phyloP scores from a whole-genome alignment of 495 filamentous ascomycete genomes.

The Penicillium psychrofluorescens region DNA sequence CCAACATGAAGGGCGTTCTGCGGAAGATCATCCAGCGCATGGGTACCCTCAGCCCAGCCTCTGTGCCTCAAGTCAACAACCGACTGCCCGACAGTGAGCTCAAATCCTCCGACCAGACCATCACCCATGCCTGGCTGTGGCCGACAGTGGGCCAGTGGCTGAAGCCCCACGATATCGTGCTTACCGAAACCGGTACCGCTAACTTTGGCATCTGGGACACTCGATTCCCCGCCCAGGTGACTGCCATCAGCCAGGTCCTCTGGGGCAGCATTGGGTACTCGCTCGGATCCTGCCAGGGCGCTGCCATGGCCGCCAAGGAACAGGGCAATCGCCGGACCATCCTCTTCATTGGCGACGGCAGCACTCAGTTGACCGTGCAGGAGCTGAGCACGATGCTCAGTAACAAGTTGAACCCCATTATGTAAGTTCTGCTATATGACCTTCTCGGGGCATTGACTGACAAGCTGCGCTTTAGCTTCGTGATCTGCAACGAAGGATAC shows the following conservation, averaged over 20 bases:
- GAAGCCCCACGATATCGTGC: slow-evolving; percentile 65
- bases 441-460: too few relatives aligned
- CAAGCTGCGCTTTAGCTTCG: slow-evolving; percentile 37
- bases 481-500: slow-evolving; percentile 51
- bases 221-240: slow-evolving; percentile 67
- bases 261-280: slow-evolving; percentile 88
- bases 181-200: slow-evolving; percentile 84
- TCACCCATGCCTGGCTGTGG: slow-evolving; percentile 87
- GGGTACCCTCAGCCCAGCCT: slow-evolving; percentile 45
- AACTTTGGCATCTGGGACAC: slow-evolving; percentile 91
- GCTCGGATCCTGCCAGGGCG: slow-evolving; percentile 71
- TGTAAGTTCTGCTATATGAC: slow-evolving; percentile 40
- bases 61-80: slow-evolving; percentile 42
- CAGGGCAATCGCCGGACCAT: slow-evolving; percentile 56
- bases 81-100: slow-evolving; percentile 47
- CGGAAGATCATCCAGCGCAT: slow-evolving; percentile 59
- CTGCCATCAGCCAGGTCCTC: slow-evolving; percentile 73
- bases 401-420: slow-evolving; percentile 68
- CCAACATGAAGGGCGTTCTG: slow-evolving; percentile 82
- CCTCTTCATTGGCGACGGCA: slow-evolving; percentile 83
- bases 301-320: slow-evolving; percentile 64
- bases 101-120: slow-evolving; percentile 41
- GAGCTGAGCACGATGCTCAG: slow-evolving; percentile 83
- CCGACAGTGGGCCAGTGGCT: slow-evolving; percentile 72
- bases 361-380: slow-evolving; percentile 76